Evolutionary conservation across 306 rosid genomes (phyloP).

Genomic region (Ormosia emarginata): DNA sequence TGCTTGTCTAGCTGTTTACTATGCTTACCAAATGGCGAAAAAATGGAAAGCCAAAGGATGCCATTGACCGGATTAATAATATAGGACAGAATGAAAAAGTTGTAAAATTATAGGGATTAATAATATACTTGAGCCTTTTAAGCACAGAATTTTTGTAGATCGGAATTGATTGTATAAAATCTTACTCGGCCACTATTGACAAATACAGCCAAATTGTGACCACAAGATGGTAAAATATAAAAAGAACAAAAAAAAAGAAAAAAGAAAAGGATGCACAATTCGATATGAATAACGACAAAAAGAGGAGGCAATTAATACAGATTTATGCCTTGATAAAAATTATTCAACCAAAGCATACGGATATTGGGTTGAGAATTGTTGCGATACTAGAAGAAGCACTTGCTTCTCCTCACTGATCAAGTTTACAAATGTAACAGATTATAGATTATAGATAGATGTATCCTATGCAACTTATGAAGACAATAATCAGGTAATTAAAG

Average conservation of each 20-base stretch:
- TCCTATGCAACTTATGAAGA: not conserved
- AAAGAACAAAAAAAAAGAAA: not conserved
- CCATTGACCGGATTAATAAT: not conserved
- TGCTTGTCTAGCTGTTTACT: not conserved
- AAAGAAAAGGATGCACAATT: not conserved
- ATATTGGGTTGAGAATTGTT: not conserved
- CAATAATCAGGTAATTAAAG: not conserved
- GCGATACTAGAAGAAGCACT: not conserved
- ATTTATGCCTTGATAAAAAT: constrained; percentile 11
- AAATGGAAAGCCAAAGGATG: constrained; percentile 6
- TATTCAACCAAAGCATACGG: not conserved
- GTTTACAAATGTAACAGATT: not conserved
- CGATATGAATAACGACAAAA: not conserved
- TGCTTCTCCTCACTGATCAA: constrained; percentile 16
- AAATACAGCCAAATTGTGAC: not conserved
- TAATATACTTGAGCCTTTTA: constrained; percentile 1
- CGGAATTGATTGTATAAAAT: not conserved
- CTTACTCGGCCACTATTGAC: not conserved
- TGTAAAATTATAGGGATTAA: not conserved
- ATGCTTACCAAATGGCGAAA: not conserved
- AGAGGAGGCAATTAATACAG: not conserved
- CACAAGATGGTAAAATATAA: not conserved
- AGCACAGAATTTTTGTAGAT: not conserved
- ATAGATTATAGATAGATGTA: not conserved
- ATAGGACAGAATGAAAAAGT: not conserved